A percentile compares a stretch with the other conserved stretches of the same genome.
Conservation (phyloP, 805 yeast species). For the Yarrowia osloensis region DNA sequence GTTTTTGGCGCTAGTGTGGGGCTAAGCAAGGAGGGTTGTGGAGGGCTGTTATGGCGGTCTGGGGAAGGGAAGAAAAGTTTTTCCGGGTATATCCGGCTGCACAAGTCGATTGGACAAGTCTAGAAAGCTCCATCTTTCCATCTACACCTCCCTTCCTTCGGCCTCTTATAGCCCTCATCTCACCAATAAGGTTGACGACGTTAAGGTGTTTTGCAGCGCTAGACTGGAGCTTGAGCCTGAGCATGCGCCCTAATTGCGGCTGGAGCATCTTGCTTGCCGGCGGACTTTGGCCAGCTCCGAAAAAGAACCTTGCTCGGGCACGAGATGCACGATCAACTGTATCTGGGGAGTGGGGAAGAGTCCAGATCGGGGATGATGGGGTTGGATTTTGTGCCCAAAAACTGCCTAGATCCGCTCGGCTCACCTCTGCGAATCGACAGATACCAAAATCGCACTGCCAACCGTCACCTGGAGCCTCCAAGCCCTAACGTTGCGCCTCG, state of each 20-base stretch:
- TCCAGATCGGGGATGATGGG: too few relatives aligned
- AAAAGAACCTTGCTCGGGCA: not conserved
- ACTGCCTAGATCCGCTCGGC: too few relatives aligned
- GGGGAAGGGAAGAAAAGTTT: not conserved
- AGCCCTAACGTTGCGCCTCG: not conserved
- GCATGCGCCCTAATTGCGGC: constrained; percentile 2
- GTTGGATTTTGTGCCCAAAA: too few relatives aligned
- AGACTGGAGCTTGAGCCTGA: not conserved
- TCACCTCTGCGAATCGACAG: too few relatives aligned
- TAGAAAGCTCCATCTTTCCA: too few relatives aligned
- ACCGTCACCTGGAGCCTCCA: not conserved
- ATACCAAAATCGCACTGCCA: too few relatives aligned
- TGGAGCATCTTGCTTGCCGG: not conserved
- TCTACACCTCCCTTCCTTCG: too few relatives aligned
- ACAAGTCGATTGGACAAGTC: not conserved
- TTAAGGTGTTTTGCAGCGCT: not conserved
- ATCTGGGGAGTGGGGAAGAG: not conserved
- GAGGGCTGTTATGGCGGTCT: not conserved
- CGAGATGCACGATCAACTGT: not conserved
- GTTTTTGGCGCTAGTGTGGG: not conserved
- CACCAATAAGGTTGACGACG: not conserved
- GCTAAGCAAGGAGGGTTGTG: not conserved
- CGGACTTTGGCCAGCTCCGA: not conserved
- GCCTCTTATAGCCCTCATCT: too few relatives aligned
- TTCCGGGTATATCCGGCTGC: not conserved